Evolutionary conservation across 257 asterid species (phyloP).

Genomic region (Schizonepeta tenuifolia): DNA sequence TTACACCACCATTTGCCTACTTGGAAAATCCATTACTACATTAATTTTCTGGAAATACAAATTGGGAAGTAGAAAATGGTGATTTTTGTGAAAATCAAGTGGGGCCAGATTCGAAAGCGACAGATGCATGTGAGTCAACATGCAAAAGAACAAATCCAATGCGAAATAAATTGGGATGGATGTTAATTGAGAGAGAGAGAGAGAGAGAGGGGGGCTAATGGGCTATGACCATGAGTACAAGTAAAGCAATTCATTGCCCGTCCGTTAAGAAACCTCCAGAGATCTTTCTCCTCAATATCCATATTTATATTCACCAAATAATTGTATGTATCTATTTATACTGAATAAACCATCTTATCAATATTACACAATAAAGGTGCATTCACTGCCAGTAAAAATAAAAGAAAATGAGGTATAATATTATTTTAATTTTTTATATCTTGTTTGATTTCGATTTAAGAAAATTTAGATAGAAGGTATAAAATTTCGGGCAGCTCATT

Average conservation of each 20-base stretch:
- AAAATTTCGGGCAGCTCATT: no score
- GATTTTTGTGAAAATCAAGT: neutral
- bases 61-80: neutral
- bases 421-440: no score
- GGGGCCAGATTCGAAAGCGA: constrained; percentile 29
- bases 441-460: no score
- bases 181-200: no score
- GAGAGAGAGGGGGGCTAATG: no score
- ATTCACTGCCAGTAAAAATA: no score
- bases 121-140: constrained; percentile 41
- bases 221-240: constrained; percentile 56
- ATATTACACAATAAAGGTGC: no score
- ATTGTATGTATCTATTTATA: no score
- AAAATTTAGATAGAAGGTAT: no score
- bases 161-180: neutral
- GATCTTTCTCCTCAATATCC: neutral
- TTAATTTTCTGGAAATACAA: neutral
- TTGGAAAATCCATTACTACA: neutral
- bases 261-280: constrained; percentile 56
- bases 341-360: no score
- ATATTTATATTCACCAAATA: neutral
- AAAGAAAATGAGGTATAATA: no score
- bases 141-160: constrained; percentile 20
- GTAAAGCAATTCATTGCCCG: constrained; percentile 69
- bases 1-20: no score